Evolutionary conservation across 2,329 filamentous ascomycete species (phyloP), one percentile per base, ranked within the genome.

Genomic region (Beauveria pseudobassiana): DNA sequence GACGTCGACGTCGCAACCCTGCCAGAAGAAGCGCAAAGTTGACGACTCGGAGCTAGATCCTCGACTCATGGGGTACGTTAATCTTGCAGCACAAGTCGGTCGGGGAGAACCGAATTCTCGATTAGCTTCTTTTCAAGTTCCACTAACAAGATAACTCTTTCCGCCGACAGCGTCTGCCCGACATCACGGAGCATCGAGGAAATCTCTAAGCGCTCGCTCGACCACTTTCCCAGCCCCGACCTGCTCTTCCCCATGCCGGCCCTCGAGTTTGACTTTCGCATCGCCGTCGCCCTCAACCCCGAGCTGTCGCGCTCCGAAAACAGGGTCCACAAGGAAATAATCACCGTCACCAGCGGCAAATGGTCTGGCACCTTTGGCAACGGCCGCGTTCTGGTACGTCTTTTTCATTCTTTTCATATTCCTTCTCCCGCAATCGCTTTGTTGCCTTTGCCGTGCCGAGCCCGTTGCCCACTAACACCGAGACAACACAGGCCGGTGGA

Each of bases 311-410:
- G 74, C 24, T 74, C 81, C 45, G 79, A 78, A 34, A 68, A 71
- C 14, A 73, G 77, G 56, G 76, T 74, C 40, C 73, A 76, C 61
- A 76, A 79, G 62, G 80, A 82, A 65, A 80, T 80, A 69, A 79
- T 79, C 30, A 78, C 78, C 14, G 78, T 81, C 56, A 74, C 74
- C 8, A 75, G 75, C 10, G 79, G 80, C 2, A 72, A 70, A 12
- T 82, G 79, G 78, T 77, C 76, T 8, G 80, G 78, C 7, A 76
- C 73, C 1, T 82, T 80, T 72, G 79, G 78, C 54, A 75, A 77
- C 56, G 80, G 79, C 30, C 76, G 74, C 40, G 75, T 81, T 63
- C 69, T 80, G 74, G 67, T 80, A 74, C 66, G 75, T 12, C 24
- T 49, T n/a, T 45, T 46, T 24, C 22, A 22, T 22, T 22, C 22